Evolutionary conservation across 2,329 filamentous ascomycete species (phyloP), one percentile per base, ranked within the genome.

Genomic region (Sporothrix globosa): DNA sequence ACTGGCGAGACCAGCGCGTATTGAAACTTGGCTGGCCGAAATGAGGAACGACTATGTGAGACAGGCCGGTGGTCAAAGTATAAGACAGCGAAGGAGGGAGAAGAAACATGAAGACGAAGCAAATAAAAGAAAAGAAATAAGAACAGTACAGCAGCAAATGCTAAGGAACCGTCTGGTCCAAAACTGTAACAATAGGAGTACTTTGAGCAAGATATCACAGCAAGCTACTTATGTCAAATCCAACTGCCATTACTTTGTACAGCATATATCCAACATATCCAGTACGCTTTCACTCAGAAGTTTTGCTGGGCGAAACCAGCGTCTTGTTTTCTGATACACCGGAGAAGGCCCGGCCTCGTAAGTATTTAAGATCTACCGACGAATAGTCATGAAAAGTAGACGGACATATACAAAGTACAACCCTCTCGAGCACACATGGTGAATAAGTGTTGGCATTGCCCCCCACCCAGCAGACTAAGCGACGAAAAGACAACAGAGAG

Each of bases 291-390:
- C 52, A 56, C 27, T 56, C 19, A 24, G 17, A 58, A 17, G 21
- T 19, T 14, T 67, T 39, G 27, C 34, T 11, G 30, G 21, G 34
- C 34, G 24, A 54, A 24, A 2, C 30, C 34, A 21, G 60, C 21
- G 11, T 44, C 14, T 13, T 54, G 52, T 24, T 24, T 54, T 24
- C 54, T 24, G 60, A 67, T 41, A 34, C 63, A 41, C 63, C 63
- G 69, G 65, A 68, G 69, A 68, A 70, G 69, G 69, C 69, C 69
- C 69, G 69, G 69, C 27, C 30, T 41, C 56, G 56, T 19, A 7
- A 39, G 14, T 54, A 21, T 13, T 7, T 19, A 34, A 54, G 52
- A 54, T 54, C 11, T 54, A 24, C 52, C 30, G 19, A 58, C 27
- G 14, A 11, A 11, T 6, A 10, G 50, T 34, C 14, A 1, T 34